phyloP scores from a whole-genome alignment of 495 filamentous ascomycete genomes.

The Hypomontagnella submonticulosa region DNA sequence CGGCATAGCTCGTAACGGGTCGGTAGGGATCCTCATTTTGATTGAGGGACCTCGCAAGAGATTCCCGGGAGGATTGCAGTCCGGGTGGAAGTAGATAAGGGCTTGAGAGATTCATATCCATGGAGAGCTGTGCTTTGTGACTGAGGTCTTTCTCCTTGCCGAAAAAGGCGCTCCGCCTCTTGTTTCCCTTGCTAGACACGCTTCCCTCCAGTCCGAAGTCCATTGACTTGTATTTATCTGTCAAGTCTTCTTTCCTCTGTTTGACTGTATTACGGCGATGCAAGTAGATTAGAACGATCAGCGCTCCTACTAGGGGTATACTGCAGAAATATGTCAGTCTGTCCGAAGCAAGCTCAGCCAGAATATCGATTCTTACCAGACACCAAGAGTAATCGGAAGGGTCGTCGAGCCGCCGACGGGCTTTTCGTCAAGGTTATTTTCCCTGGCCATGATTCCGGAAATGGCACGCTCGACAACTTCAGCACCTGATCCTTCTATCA shows the following conservation, averaged over 20 bases:
- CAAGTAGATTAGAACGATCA: slow-evolving; percentile 76
- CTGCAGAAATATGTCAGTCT: slow-evolving; percentile 59
- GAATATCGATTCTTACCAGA: slow-evolving; percentile 70
- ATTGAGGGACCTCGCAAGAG: slow-evolving; percentile 76
- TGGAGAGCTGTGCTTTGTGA: slow-evolving; percentile 77
- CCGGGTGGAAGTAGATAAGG: slow-evolving; percentile 92
- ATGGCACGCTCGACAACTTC: slow-evolving; percentile 31
- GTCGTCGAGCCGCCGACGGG: slow-evolving; percentile 68
- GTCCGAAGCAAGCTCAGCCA: slow-evolving; percentile 2
- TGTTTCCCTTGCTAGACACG: slow-evolving; percentile 47
- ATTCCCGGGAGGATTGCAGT: slow-evolving; percentile 81
- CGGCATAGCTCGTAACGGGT: slow-evolving; percentile 69
- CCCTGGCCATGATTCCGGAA: slow-evolving; percentile 37
- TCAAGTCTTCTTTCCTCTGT: slow-evolving; percentile 79
- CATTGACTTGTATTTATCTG: slow-evolving; percentile 90
- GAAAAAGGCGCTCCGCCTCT: slow-evolving; percentile 58
- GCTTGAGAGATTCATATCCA: slow-evolving; percentile 81
- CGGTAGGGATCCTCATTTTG: slow-evolving; percentile 86
- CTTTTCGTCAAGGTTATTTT: slow-evolving; percentile 61
- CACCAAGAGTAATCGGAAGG: slow-evolving; percentile 80
- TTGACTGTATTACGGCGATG: slow-evolving; percentile 80
- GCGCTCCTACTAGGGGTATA: slow-evolving; percentile 76
- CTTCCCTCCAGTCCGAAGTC: slow-evolving; percentile 84
- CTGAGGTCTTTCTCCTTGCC: slow-evolving; percentile 61
- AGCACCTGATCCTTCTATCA: neutral